These are phyloP conservation scores for Cutaneotrichosporon spelunceum DNA, from an alignment of 1,284 basidiomycete genomes.

Conservation along the genomic window DNA sequence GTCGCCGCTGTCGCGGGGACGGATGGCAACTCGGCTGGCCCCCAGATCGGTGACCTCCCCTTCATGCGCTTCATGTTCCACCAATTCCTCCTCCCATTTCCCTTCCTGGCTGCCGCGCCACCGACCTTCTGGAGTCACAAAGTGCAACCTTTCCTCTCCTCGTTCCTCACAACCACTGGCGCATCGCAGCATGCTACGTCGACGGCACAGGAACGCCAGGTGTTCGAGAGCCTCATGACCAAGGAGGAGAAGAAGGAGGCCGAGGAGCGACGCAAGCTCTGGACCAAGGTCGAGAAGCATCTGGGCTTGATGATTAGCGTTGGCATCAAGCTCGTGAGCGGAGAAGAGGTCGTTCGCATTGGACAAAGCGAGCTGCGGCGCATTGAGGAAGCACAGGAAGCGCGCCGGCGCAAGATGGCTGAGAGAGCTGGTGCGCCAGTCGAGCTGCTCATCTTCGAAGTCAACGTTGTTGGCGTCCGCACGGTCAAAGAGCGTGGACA, in stretches of 20 bases:
- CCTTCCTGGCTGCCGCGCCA: conserved; percentile 81
- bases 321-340: conserved; percentile 73
- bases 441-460: conserved; percentile 59
- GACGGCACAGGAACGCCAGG: conserved; percentile 35
- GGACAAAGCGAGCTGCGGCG: conserved; percentile 74
- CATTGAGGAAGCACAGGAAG: conserved; percentile 66
- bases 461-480: conserved; percentile 83
- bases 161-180: conserved; percentile 61
- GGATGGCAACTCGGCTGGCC: conserved; percentile 17
- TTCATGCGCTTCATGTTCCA: conserved; percentile 83
- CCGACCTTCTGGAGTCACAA: conserved; percentile 86
- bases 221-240: conserved; percentile 42
- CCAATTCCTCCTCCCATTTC: conserved; percentile 87
- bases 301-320: conserved; percentile 73
- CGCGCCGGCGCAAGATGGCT: conserved; percentile 43
- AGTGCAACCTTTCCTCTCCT: conserved; percentile 84
- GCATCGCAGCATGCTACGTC: conserved; percentile 40
- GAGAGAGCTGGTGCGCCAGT: conserved; percentile 43
- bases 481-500: conserved; percentile 75
- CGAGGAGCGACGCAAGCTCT: conserved; percentile 61
- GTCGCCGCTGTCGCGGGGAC: conserved; percentile 42
- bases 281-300: conserved; percentile 74
- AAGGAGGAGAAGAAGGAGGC: conserved; percentile 58
- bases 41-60: conserved; percentile 62
- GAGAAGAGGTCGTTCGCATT: conserved; percentile 82